A percentile compares a stretch with the other conserved stretches of the same genome.
phyloP scores from a whole-genome alignment of 352 stramenopile species.

The Pythium phragmiticola region DNA sequence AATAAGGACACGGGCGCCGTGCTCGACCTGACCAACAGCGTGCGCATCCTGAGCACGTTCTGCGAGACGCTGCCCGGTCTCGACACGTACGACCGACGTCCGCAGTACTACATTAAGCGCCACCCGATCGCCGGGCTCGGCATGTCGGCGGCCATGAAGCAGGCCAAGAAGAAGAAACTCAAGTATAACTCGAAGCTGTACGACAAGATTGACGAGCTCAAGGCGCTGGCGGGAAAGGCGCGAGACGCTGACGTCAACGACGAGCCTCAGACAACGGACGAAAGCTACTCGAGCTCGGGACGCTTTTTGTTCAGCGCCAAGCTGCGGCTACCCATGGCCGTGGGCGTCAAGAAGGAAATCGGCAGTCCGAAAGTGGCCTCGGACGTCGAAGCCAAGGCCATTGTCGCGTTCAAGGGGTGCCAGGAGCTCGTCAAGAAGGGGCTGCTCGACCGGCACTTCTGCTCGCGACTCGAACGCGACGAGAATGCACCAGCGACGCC shows the following conservation, averaged over 20 bases:
- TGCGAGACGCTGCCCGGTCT: conserved; percentile 79
- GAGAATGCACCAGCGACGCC: conserved; percentile 26
- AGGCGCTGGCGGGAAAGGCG: conserved; percentile 36
- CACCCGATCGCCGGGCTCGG: conserved; percentile 41
- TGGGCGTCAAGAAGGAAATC: conserved; percentile 66
- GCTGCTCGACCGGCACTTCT: conserved; percentile 68
- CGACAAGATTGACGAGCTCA: conserved; percentile 76
- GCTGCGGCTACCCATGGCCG: conserved; percentile 54
- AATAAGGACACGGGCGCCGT: conserved; percentile 65
- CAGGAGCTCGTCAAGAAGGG: conserved; percentile 70
- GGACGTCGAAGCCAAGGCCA: conserved; percentile 68
- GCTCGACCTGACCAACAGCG: conserved; percentile 64
- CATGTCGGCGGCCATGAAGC: conserved; percentile 56
- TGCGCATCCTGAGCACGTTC: conserved; percentile 67
- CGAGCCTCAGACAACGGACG: background rate
- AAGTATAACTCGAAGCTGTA: conserved; percentile 79
- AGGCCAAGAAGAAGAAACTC: conserved; percentile 68
- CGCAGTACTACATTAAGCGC: conserved; percentile 75
- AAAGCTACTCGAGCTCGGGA: conserved; percentile 11
- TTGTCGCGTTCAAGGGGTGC: conserved; percentile 81
- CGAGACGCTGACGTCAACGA: conserved; percentile 13
- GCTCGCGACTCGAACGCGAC: conserved; percentile 66
- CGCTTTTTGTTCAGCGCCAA: conserved; percentile 64
- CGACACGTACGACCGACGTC: conserved; percentile 78
- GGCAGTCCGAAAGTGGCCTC: conserved; percentile 60